Conservation (phyloP, 1,284 basidiomycete genomes). For the Rhizopogon parksii region DNA sequence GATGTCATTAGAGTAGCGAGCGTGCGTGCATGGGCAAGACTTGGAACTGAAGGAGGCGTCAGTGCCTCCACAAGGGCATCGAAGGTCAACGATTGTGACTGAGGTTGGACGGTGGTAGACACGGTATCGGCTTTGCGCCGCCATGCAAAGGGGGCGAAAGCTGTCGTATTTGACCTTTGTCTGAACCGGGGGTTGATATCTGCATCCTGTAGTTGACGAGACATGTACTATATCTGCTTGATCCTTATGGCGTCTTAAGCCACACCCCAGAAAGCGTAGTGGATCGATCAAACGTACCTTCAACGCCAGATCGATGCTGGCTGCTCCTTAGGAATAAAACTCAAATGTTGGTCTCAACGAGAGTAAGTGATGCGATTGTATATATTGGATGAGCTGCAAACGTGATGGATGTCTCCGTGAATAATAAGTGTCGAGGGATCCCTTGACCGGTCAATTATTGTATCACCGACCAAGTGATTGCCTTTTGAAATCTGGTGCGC, state of each 20-base stretch:
- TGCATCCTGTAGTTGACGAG: constrained; percentile 32
- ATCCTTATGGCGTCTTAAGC: neutral
- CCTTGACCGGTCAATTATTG: neutral
- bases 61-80: constrained; percentile 45
- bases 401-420: too few species aligned
- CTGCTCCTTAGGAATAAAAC: neutral
- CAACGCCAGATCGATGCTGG: neutral
- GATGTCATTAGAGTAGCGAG: constrained; percentile 33
- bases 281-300: neutral
- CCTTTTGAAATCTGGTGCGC: too few species aligned
- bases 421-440: too few species aligned
- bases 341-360: neutral
- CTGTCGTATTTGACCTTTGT: constrained; percentile 41
- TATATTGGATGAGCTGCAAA: neutral
- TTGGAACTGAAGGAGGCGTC: constrained; percentile 52
- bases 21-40: constrained; percentile 43
- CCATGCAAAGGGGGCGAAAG: constrained; percentile 37
- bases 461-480: neutral
- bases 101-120: constrained; percentile 20
- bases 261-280: too few species aligned
- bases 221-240: constrained; percentile 15
- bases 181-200: constrained; percentile 28
- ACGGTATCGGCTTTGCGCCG: constrained; percentile 34
- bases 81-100: constrained; percentile 30
- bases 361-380: neutral